Percentiles rank a stretch among this genome's conserved stretches.
Evolutionary conservation across 495 filamentous ascomycete genomes (phyloP).

Genomic region (Podospora didyma): DNA sequence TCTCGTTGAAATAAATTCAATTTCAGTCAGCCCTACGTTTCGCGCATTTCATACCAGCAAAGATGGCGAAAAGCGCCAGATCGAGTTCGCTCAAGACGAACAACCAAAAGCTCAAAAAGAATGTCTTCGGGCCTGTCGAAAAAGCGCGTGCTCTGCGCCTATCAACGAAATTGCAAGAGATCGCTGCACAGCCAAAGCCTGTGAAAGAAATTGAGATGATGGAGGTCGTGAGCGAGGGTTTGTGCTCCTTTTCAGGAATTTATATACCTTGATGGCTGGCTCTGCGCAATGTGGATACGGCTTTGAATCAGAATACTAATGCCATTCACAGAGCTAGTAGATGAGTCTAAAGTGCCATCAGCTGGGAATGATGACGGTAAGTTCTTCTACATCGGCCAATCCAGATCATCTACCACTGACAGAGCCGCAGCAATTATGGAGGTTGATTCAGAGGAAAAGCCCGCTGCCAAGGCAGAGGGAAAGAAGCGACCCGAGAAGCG

Average conservation of each 20-base stretch:
- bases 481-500: slow-evolving; percentile 44
- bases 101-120: slow-evolving; percentile 66
- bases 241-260: neutral
- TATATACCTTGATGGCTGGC: neutral
- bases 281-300: neutral
- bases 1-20: too few relatives aligned
- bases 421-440: slow-evolving; percentile 40
- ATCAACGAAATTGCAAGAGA: slow-evolving; percentile 71
- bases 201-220: slow-evolving; percentile 39
- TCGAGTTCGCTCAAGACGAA: slow-evolving; percentile 74
- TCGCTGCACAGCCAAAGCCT: slow-evolving; percentile 64
- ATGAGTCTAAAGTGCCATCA: slow-evolving; percentile 15
- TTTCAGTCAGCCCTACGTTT: neutral
- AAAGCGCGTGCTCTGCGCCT: slow-evolving; percentile 71
- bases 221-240: slow-evolving; percentile 19
- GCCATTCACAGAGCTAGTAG: slow-evolving; percentile 8
- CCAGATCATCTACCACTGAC: slow-evolving; percentile 8
- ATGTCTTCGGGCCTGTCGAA: slow-evolving; percentile 76
- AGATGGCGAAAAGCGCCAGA: slow-evolving; percentile 80
- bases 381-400: slow-evolving; percentile 5
- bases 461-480: slow-evolving; percentile 16
- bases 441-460: slow-evolving; percentile 36
- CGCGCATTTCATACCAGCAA: slow-evolving; percentile 15
- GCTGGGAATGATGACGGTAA: slow-evolving; percentile 32
- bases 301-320: slow-evolving; percentile 3